Base-by-base conservation (phyloP, 2,329 filamentous ascomycete genomes). In the Fusarium guadeloupense region DNA sequence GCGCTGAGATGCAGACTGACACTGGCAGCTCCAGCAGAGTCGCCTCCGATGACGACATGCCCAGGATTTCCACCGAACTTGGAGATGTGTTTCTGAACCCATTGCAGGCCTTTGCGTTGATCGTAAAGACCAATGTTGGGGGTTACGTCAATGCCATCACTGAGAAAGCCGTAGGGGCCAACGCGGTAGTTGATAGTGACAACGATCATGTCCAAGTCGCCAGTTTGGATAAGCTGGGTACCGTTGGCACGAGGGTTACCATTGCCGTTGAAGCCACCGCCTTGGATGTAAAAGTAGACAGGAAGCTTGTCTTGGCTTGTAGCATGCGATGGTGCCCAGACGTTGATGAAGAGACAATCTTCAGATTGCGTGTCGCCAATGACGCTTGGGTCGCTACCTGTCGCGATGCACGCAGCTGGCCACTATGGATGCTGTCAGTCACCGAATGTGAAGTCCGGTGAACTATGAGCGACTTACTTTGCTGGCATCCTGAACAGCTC, bases 101-200 rank as follows among this genome's bases (percentile, higher is more conserved):
- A 93, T 57, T 89, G 72, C 13, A 93, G 72, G 0, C 85, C 87
- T 68, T 89, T 88, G 46, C 87, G 78, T 72, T 92, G 89, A 71
- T 93, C 90, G 28, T 83, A 83, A 1, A 93, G 77, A 2, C 90
- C 90, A 64, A 87, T 87, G 72, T 93, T 93, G 30, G 87, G 70
- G 53, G 81, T 83, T 4, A 84, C 82, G 63, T 62, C 68, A 64
- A 89, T 82, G 14, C 82, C 76, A 50, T 85, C 80, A 2, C 85
- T 84, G 12, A 93, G 79, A 70, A 93, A 93, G 0, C 91, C 90
- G 64, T 87, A 92, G 0, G 85, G 82, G 0, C 90, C 90, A 10
- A 93, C 89, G 6, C 91, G 86, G 71, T 93, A 93, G 74, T 92
- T 93, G 75, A 91, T 83, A 9, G 81, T 88, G 3, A 93, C 88